A percentile compares a stretch with the other conserved stretches of the same genome.
These are phyloP conservation scores for Plasmodium relictum DNA, from an alignment of 169 alveolate species.

Conservation along the genomic window DNA sequence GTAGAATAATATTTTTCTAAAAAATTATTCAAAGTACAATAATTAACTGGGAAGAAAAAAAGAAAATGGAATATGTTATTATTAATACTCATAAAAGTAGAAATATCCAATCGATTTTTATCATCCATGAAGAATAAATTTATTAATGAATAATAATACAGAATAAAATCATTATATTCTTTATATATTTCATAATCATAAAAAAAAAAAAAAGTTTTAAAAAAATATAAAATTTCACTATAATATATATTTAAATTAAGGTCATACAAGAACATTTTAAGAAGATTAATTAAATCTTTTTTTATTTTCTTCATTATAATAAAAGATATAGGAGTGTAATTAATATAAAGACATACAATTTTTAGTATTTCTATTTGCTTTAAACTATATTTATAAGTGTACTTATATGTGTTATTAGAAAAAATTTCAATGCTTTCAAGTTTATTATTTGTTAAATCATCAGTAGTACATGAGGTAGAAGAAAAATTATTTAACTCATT, in stretches of 20 bases:
- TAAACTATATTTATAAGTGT: constrained; percentile 40
- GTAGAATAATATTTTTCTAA: constrained; percentile 10
- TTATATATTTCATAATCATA: constrained; percentile 56
- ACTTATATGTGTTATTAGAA: not conserved
- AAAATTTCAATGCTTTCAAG: constrained; percentile 31
- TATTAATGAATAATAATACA: constrained; percentile 16
- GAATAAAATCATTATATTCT: constrained; percentile 23
- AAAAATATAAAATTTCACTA: constrained; percentile 51
- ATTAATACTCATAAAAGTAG: constrained; percentile 41
- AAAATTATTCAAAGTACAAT: constrained; percentile 23
- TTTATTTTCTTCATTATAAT: constrained; percentile 49
- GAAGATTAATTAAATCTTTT: constrained; percentile 9
- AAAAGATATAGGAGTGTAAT: constrained; percentile 70
- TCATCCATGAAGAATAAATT: constrained; percentile 32
- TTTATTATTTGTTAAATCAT: constrained; percentile 30
- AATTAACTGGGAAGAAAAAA: constrained; percentile 53
- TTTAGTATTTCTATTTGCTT: constrained; percentile 63
- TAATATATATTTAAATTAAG: constrained; percentile 33
- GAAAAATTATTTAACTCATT: constrained; percentile 10
- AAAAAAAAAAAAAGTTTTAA: constrained; percentile 51
- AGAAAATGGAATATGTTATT: constrained; percentile 59
- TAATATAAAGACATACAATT: constrained; percentile 58
- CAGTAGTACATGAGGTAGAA: constrained; percentile 27
- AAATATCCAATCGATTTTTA: constrained; percentile 25
- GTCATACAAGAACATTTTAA: constrained; percentile 38